Evolutionary conservation across 495 filamentous ascomycete species (phyloP).

Genomic region (Xeromyces bisporus): DNA sequence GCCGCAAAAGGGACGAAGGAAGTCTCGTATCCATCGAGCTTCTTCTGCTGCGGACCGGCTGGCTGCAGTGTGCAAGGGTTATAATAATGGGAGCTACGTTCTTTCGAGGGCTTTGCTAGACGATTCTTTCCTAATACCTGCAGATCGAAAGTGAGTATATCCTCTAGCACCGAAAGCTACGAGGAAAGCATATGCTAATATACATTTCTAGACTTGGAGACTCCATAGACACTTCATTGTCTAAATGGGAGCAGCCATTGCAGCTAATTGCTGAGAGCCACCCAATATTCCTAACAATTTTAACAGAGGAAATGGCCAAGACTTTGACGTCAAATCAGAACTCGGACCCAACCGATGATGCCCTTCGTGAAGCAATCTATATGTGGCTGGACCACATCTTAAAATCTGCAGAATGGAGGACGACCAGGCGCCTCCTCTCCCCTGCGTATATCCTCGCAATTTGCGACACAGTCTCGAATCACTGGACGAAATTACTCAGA

Average conservation of each 20-base stretch:
- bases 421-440: constrained; percentile 12
- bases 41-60: constrained; percentile 12
- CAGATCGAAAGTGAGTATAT: constrained; percentile 17
- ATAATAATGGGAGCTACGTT: constrained; percentile 6
- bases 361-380: constrained; percentile 16
- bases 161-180: too few species aligned
- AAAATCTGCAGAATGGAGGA: constrained; percentile 18
- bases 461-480: constrained; percentile 17
- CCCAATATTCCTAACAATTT: constrained; percentile 15
- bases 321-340: constrained; percentile 11
- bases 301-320: constrained; percentile 22
- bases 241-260: constrained; percentile 21
- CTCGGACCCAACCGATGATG: constrained; percentile 7
- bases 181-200: too few species aligned
- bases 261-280: constrained; percentile 14
- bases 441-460: constrained; percentile 16
- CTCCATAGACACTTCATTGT: constrained; percentile 13
- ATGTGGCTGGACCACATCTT: constrained; percentile 28
- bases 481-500: constrained; percentile 16
- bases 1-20: constrained; percentile 19
- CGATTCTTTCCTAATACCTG: constrained; percentile 12
- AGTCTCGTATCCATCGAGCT: constrained; percentile 10
- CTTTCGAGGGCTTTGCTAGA: constrained; percentile 17
- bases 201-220: constrained; percentile 17
- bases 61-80: constrained; percentile 13